Conservation (phyloP, 169 alveolate species). For the Sarcocystis neurona region DNA sequence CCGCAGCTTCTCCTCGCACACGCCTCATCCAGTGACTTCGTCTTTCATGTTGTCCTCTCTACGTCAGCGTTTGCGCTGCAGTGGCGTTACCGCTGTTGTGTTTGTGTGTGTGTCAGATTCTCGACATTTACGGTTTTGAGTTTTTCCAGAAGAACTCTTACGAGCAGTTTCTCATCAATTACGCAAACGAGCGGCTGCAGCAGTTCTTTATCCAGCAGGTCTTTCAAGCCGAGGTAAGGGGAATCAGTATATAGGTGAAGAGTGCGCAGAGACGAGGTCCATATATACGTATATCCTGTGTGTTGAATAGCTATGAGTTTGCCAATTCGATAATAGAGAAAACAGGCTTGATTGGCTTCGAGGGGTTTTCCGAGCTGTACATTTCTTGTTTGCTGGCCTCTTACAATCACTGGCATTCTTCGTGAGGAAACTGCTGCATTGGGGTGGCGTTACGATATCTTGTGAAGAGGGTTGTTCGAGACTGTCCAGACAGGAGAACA, state of each 20-base stretch:
- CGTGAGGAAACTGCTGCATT: too few species aligned
- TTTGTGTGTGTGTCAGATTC: slow-evolving; percentile 40
- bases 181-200: slow-evolving; percentile 88
- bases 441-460: too few species aligned
- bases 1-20: too few species aligned
- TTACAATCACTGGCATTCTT: too few species aligned
- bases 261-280: neutral
- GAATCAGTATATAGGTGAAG: neutral
- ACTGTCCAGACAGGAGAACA: too few species aligned
- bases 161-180: slow-evolving; percentile 86
- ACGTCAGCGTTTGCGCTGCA: neutral
- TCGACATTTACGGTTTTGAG: slow-evolving; percentile 90
- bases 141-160: slow-evolving; percentile 82
- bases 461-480: too few species aligned
- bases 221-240: slow-evolving; percentile 78
- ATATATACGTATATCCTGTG: too few species aligned
- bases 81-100: neutral
- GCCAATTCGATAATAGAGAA: too few species aligned
- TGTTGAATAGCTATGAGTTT: too few species aligned
- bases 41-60: neutral
- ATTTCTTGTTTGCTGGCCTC: too few species aligned
- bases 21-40: neutral
- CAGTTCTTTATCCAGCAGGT: slow-evolving; percentile 86
- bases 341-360: too few species aligned
- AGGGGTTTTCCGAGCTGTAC: too few species aligned